A percentile compares a stretch with the other conserved stretches of the same genome.
These are phyloP conservation scores for Colletotrichum cuscutae DNA, from an alignment of 2,329 filamentous ascomycete genomes.

Conservation along the genomic window DNA sequence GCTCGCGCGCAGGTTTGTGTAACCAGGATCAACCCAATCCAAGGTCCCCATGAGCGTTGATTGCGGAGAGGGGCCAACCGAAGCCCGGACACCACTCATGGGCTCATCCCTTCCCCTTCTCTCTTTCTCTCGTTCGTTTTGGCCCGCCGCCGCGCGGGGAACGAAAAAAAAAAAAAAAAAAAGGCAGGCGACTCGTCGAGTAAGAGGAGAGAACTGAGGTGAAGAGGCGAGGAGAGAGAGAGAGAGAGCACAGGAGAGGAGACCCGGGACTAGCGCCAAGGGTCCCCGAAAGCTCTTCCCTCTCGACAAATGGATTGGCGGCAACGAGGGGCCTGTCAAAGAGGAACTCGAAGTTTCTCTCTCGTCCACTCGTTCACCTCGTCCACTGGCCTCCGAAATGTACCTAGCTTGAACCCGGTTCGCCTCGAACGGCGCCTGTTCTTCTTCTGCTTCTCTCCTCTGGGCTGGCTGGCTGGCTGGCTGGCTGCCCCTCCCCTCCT, in stretches of 20 bases:
- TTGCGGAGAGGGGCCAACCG: constrained; percentile 29
- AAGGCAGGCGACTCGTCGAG: not conserved
- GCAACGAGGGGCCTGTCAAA: constrained; percentile 1
- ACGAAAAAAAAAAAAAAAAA: too few relatives aligned
- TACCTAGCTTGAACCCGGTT: constrained; percentile 24
- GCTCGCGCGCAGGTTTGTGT: constrained; percentile 9
- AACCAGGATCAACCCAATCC: constrained; percentile 31
- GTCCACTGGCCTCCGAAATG: not conserved
- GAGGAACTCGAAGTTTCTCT: not conserved
- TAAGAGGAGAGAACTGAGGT: not conserved
- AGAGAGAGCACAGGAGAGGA: not conserved
- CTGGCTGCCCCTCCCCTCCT: too few relatives aligned
- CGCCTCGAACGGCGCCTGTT: constrained; percentile 8
- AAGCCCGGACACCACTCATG: constrained; percentile 16
- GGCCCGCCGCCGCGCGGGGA: not conserved
- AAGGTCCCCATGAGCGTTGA: constrained; percentile 21
- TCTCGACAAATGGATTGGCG: not conserved
- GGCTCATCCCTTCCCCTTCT: not conserved
- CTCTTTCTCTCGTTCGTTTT: constrained; percentile 10
- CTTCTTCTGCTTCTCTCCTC: not conserved
- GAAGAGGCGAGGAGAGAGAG: not conserved
- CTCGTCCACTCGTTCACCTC: too few relatives aligned
- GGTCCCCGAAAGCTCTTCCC: constrained; percentile 2
- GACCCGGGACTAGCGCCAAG: constrained; percentile 16
- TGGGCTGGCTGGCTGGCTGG: too few relatives aligned